Evolutionary conservation across 768 basidiomycete species (phyloP).

Genomic region (Mycena vulgaris): DNA sequence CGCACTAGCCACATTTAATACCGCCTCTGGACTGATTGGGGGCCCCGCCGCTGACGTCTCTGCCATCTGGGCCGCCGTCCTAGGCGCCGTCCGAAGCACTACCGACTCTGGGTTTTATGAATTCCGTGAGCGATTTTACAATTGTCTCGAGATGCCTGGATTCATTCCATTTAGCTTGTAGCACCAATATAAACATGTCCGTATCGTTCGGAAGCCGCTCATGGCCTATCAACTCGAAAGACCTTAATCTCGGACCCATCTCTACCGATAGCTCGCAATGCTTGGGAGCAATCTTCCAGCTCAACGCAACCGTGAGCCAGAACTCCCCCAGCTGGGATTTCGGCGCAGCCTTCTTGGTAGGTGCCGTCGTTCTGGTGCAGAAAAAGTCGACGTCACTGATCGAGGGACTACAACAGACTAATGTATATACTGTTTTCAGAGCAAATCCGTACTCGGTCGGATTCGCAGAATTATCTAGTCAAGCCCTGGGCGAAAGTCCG

Average conservation of each 20-base stretch:
- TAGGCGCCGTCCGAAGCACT: background rate
- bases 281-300: constrained; percentile 2
- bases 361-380: background rate
- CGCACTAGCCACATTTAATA: background rate
- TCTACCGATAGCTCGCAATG: background rate
- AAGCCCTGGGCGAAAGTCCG: background rate
- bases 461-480: constrained; percentile 1
- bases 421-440: constrained; percentile 10
- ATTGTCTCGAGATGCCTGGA: background rate
- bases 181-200: background rate
- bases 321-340: background rate
- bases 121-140: constrained; percentile 5
- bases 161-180: background rate
- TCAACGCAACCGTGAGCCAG: background rate
- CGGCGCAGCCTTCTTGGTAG: constrained; percentile 3
- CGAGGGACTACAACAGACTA: too few species aligned
- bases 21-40: background rate
- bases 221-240: background rate
- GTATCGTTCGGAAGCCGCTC: constrained; percentile 7
- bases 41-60: constrained; percentile 1
- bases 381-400: too few species aligned
- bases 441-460: background rate
- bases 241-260: background rate
- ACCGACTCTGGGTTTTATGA: background rate
- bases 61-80: constrained; percentile 9